phyloP scores from a whole-genome alignment of 345 rosid genomes.

The Syzygium oleosum region DNA sequence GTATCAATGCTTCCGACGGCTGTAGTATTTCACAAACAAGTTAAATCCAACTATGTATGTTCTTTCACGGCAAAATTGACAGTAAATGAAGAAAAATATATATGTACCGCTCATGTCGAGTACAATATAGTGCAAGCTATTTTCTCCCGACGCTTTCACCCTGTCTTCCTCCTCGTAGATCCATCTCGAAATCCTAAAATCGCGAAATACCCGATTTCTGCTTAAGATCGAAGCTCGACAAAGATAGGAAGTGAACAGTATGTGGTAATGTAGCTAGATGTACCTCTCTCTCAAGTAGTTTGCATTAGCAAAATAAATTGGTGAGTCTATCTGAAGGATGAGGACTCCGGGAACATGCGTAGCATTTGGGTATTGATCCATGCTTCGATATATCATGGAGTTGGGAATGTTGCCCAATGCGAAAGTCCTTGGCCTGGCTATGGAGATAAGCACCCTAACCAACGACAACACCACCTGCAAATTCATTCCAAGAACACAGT shows the following conservation, averaged over 20 bases:
- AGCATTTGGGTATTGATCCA: conserved; percentile 71
- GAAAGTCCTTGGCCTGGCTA: conserved; percentile 75
- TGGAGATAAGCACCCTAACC: conserved; percentile 53
- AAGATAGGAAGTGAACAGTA: neutral
- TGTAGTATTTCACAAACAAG: conserved; percentile 5
- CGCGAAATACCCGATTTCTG: neutral
- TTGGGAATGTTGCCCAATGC: conserved; percentile 78
- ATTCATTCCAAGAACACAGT: neutral
- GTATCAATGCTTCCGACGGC: conserved; percentile 91
- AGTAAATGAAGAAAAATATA: neutral
- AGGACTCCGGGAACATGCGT: conserved; percentile 59
- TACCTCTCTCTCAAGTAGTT: conserved; percentile 93
- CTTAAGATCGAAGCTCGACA: neutral
- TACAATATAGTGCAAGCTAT: conserved; percentile 59
- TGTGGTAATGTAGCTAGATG: neutral
- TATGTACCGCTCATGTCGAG: conserved; percentile 65
- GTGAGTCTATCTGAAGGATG: conserved; percentile 76
- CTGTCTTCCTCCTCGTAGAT: conserved; percentile 75
- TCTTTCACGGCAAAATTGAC: neutral
- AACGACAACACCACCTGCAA: conserved; percentile 63
- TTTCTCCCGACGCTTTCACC: conserved; percentile 47
- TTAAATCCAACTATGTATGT: neutral
- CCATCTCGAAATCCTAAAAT: conserved; percentile 75
- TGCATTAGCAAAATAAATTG: conserved; percentile 83
- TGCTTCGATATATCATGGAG: conserved; percentile 62